Evolutionary conservation across 257 asterid genomes (phyloP).

Genomic region (Solanum chiquidenum): DNA sequence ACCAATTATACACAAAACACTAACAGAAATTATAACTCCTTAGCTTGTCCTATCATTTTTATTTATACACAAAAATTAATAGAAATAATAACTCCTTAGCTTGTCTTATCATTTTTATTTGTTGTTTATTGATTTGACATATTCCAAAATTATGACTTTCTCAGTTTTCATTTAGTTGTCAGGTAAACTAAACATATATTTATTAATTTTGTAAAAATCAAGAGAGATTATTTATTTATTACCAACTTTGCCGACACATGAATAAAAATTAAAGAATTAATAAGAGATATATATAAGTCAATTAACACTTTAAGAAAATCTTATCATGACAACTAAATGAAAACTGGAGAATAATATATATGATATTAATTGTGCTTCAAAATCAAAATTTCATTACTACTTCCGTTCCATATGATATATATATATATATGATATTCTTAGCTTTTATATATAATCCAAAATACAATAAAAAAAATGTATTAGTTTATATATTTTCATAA

Average conservation of each 20-base stretch:
- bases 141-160: too few species aligned
- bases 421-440: too few species aligned
- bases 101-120: too few species aligned
- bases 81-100: too few species aligned
- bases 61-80: neutral
- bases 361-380: neutral
- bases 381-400: neutral
- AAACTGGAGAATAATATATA: neutral
- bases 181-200: too few species aligned
- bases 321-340: neutral
- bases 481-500: too few species aligned
- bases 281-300: neutral
- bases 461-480: too few species aligned
- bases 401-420: neutral
- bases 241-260: neutral
- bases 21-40: neutral
- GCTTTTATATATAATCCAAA: neutral
- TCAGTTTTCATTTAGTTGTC: too few species aligned
- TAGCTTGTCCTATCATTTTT: neutral
- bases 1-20: neutral
- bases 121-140: neutral
- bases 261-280: neutral
- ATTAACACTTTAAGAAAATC: neutral
- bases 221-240: too few species aligned
- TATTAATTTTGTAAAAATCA: too few species aligned